Evolutionary conservation across 2,329 filamentous ascomycete species (phyloP).

Genomic region (Teratosphaeria viscida): DNA sequence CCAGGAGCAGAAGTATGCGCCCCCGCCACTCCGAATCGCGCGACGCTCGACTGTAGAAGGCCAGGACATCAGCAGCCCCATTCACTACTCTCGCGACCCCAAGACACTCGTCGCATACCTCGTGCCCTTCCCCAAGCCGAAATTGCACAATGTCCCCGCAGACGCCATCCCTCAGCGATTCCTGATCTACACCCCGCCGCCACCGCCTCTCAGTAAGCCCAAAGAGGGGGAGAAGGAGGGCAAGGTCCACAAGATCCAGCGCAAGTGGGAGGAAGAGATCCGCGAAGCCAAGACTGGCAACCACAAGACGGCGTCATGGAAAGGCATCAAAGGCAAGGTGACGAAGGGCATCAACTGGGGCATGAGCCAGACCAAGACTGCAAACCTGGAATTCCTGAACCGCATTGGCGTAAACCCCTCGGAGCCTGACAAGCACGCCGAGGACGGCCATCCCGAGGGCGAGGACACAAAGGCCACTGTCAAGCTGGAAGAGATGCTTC

Average conservation of each 20-base stretch:
- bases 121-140: conserved; percentile 35
- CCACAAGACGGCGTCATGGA: conserved; percentile 32
- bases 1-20: neutral
- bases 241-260: conserved; percentile 33
- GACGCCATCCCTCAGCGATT: conserved; percentile 31
- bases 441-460: conserved; percentile 23
- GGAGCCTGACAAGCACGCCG: conserved; percentile 15
- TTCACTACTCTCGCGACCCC: conserved; percentile 32
- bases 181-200: conserved; percentile 36
- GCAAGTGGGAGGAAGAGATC: conserved; percentile 38
- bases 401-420: conserved; percentile 23
- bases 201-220: conserved; percentile 31
- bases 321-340: conserved; percentile 32
- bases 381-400: conserved; percentile 36
- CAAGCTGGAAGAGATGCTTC: conserved; percentile 30
- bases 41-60: neutral
- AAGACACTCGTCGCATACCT: conserved; percentile 35
- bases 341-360: conserved; percentile 32
- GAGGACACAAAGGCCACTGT: conserved; percentile 27
- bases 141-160: conserved; percentile 22
- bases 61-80: conserved; percentile 15
- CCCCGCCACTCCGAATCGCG: neutral
- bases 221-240: conserved; percentile 33
- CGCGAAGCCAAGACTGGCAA: conserved; percentile 32
- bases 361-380: conserved; percentile 30